Percentiles rank a stretch among this genome's conserved stretches.
phyloP scores from a whole-genome alignment of 1,284 basidiomycete species.

The Malassezia furfur region DNA sequence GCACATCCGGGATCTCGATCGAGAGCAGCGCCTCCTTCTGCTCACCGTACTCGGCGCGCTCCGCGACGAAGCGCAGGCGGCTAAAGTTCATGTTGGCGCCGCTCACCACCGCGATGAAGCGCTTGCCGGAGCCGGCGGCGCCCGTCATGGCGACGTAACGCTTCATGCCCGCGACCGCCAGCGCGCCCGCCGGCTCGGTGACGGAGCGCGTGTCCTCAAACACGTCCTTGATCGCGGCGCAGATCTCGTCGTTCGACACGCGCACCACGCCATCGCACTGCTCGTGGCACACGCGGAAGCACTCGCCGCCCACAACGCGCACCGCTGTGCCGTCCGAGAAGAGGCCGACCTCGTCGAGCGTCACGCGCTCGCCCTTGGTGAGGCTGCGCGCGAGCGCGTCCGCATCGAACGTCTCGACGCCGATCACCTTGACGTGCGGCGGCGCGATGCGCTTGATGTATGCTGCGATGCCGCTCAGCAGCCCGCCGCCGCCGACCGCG shows the following conservation, averaged over 20 bases:
- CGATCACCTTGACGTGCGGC: constrained; percentile 71
- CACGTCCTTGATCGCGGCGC: constrained; percentile 96
- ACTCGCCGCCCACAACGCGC: constrained; percentile 87
- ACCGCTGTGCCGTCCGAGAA: constrained; percentile 99
- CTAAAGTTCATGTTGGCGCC: constrained; percentile 99
- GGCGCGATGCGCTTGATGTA: constrained; percentile 89
- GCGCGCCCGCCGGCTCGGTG: constrained; percentile 93
- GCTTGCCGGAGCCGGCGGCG: constrained; percentile 70
- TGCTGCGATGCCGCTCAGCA: constrained; percentile 76
- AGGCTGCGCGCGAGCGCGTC: constrained; percentile 78
- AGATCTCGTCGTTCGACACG: constrained; percentile 90
- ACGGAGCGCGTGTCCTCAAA: constrained; percentile 60
- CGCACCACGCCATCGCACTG: constrained; percentile 76
- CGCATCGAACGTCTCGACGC: constrained; percentile 90
- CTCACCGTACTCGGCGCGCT: constrained; percentile 93
- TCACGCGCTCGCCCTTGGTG: constrained; percentile 60
- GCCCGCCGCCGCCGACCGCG: constrained; percentile 83
- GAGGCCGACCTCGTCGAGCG: constrained; percentile 79
- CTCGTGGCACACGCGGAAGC: constrained; percentile 79
- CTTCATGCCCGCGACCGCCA: constrained; percentile 85
- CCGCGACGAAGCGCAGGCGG: constrained; percentile 86
- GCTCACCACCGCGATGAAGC: constrained; percentile 80
- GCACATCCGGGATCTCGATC: constrained; percentile 81
- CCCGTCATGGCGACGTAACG: constrained; percentile 72
- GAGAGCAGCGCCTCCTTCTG: constrained; percentile 83